Evolutionary conservation across 2,329 filamentous ascomycete genomes (phyloP), one percentile per base, ranked within the genome.

Genomic region (Trichophyton benhamiae): DNA sequence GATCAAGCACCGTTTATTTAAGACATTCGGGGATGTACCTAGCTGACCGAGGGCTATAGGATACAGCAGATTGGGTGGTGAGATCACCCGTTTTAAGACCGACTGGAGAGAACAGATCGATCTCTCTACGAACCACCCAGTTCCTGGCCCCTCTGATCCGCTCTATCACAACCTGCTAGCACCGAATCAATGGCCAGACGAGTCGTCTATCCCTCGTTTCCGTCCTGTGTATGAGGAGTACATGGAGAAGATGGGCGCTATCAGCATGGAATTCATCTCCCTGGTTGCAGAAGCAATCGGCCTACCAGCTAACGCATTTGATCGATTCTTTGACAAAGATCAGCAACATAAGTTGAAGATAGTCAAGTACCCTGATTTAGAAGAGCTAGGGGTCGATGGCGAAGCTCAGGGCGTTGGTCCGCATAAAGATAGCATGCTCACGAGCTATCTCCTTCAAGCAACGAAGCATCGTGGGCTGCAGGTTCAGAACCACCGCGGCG

Each of bases 21-120:
- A 38, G 13, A 13, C 9, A 3, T 1, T 9, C 11, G 3, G 9
- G 3, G 3, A 38, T 3, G 25, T 11, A n/a, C 7, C 7, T 25
- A 5, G 9, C 27, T 52, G n/a, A 52, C 42, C 22, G 6, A 30
- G 59, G 27, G 13, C 25, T 52, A 27, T 25, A 69, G 72, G 72
- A 49, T 74, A 70, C 66, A 72, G 70, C 65, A 71, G 77, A 73
- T 73, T 82, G 46, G 79, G 80, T 63, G 80, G 80, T 67, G 80
- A 83, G 69, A 82, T 82, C 68, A 95, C 90, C 3, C 88, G 88
- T 20, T 84, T 86, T 66, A 81, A 82, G 58, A 80, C 83, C 67
- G 90, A 95, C 74, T 87, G 91, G 77, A 82, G 90, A 59, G 90
- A 95, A 72, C 90, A 95, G 72, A 86, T 95, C 64, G 90, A 95